Evolutionary conservation across 805 yeast species (phyloP), one percentile per base, ranked within the genome.

Genomic region (Ogataea paraovalis): DNA sequence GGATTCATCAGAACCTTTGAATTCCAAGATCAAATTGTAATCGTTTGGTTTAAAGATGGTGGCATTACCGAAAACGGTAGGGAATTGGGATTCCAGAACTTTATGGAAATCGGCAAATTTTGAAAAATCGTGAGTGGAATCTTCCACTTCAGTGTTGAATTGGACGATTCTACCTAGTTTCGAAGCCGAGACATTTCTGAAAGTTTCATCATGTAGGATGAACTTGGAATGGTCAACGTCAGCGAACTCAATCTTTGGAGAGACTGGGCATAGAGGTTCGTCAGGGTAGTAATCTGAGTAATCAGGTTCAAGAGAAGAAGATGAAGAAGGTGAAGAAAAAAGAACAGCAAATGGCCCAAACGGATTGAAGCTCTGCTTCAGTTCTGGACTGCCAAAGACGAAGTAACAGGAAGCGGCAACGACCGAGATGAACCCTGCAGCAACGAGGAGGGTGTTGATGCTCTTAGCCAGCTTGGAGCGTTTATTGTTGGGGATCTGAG

Each of bases 11-110:
- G 78, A 61, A 4, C 94, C 92, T 52, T 75, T 61, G 80, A 86
- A 78, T 5, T 85, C 79, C 63, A 70, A 77, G 1, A 86, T 68
- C 46, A 86, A 67, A 0, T 85, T 87, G 49, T 79, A 76, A 14
- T 77, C 71, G 61, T 85, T 83, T 45, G 84, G 78, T 25, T 67
- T 70, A 47, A 75, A 78, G n/a, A 82, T 69, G 41, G 75, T 68
- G 47, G 80, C 66, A n/a, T 69, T 59, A 25, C 67, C 51, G 52
- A 76, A 75, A 3, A 79, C 74, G 25, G 66, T 52, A 0, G 91
- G 88, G 65, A 81, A 86, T 3, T 79, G 67, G 16, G 62, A 52
- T 46, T 72, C 70, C 48, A 86, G 68, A 59, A 77, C 84, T 2
- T 63, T 58, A 52, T 82, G 86, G 51, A 86, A 76, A 4, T 68